These are phyloP conservation scores for Patellifolia procumbens DNA, from an alignment of 179 eudicot genomes.

Conservation along the genomic window DNA sequence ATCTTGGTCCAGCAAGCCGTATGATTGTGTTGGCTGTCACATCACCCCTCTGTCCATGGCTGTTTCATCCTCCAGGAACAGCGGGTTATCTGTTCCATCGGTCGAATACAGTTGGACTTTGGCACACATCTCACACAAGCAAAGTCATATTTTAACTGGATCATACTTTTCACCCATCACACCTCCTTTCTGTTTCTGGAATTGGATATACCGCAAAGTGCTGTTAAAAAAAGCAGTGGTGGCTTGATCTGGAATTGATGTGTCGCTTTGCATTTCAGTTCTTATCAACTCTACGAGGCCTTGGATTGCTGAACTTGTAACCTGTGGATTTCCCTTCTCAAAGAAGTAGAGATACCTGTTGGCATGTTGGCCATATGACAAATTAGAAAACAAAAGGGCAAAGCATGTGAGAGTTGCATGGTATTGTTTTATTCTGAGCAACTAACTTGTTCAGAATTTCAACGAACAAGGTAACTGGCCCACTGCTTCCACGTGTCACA, in stretches of 20 bases:
- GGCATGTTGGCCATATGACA: slow-evolving; percentile 19
- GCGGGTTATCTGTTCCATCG: neutral
- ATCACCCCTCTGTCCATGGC: slow-evolving; percentile 1
- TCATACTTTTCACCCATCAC: slow-evolving; percentile 82
- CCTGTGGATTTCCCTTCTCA: slow-evolving; percentile 87
- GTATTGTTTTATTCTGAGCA: neutral
- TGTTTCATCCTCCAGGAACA: neutral
- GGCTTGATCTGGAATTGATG: slow-evolving; percentile 44
- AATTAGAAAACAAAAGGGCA: neutral
- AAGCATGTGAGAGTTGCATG: slow-evolving; percentile 3
- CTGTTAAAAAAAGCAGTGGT: slow-evolving; percentile 64
- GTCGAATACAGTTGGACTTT: neutral
- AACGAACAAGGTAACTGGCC: slow-evolving; percentile 85
- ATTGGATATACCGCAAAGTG: slow-evolving; percentile 82
- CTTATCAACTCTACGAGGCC: slow-evolving; percentile 78
- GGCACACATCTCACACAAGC: slow-evolving; percentile 9
- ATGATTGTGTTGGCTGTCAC: neutral
- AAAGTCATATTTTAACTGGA: slow-evolving; percentile 58
- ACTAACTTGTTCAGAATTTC: slow-evolving; percentile 96
- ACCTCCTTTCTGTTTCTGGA: slow-evolving; percentile 97
- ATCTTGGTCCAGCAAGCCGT: neutral
- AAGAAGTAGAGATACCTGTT: slow-evolving; percentile 84
- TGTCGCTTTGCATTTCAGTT: slow-evolving; percentile 80
- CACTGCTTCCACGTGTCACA: slow-evolving; percentile 96
- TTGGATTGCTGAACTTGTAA: slow-evolving; percentile 73